Evolutionary conservation across 208 protist genomes (phyloP).

Genomic region (Leishmania turanica): DNA sequence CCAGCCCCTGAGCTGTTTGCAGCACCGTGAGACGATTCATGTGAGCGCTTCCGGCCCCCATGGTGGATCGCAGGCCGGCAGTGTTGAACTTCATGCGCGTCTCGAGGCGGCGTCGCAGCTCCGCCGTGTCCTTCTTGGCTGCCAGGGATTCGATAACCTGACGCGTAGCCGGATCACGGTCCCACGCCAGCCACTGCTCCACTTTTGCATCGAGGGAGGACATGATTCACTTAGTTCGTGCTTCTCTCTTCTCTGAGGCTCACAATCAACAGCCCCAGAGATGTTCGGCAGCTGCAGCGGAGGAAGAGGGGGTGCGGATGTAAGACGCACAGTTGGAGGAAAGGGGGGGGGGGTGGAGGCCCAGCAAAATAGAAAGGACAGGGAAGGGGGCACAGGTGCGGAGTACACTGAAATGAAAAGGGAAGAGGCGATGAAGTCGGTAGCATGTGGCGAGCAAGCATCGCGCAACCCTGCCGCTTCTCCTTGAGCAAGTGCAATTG

Average conservation of each 20-base stretch:
- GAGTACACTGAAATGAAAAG: neutral
- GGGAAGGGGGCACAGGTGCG: neutral
- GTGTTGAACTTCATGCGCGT: slow-evolving; percentile 95
- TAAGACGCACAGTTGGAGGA: neutral
- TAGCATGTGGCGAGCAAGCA: neutral
- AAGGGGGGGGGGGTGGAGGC: neutral
- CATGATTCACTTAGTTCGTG: slow-evolving; percentile 2
- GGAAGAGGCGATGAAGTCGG: neutral
- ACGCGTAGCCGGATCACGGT: slow-evolving; percentile 58
- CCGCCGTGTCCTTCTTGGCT: slow-evolving; percentile 25
- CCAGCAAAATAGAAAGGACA: neutral
- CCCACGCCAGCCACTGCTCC: slow-evolving; percentile 75
- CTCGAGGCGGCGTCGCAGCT: slow-evolving; percentile 72
- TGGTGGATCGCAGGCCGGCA: slow-evolving; percentile 92
- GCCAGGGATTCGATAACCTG: slow-evolving; percentile 47
- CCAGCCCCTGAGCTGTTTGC: slow-evolving; percentile 94
- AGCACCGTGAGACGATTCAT: slow-evolving; percentile 98
- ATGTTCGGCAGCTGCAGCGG: neutral
- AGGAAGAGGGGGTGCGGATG: neutral
- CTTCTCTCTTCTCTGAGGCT: neutral
- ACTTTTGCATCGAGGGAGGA: slow-evolving; percentile 40
- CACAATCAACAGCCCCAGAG: neutral
- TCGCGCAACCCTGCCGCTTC: neutral
- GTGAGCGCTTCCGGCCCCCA: slow-evolving; percentile 93
- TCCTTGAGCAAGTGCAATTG: neutral